These are phyloP conservation scores for Litchi chinensis DNA, from an alignment of 345 rosid genomes.

Conservation along the genomic window DNA sequence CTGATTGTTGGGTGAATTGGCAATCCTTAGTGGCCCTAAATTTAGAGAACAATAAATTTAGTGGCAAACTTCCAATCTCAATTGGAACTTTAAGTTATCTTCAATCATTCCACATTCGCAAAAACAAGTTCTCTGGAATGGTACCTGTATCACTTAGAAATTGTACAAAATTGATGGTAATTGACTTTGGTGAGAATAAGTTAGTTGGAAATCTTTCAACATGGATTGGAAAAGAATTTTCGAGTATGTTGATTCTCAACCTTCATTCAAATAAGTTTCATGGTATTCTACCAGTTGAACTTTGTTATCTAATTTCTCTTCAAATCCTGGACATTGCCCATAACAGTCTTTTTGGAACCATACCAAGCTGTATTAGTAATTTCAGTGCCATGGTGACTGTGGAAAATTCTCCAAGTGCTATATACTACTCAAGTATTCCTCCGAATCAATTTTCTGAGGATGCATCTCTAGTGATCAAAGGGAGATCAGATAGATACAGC, in stretches of 20 bases:
- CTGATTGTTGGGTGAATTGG: too few relatives aligned
- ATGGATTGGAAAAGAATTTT: conserved; percentile 4
- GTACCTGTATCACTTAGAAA: not conserved
- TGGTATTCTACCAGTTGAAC: not conserved
- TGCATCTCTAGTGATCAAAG: not conserved
- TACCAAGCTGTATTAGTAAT: not conserved
- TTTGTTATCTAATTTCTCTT: not conserved
- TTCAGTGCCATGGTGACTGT: not conserved
- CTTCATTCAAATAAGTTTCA: conserved; percentile 21
- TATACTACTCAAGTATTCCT: too few relatives aligned
- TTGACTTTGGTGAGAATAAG: not conserved
- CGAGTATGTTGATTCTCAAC: not conserved
- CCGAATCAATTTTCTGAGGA: too few relatives aligned
- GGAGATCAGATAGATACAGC: not conserved
- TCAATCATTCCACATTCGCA: too few relatives aligned
- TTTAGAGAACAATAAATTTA: too few relatives aligned
- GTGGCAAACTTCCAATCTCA: too few relatives aligned
- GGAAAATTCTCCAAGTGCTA: not conserved
- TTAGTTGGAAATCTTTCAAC: conserved; percentile 3
- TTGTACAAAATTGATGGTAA: not conserved
- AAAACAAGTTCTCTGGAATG: not conserved
- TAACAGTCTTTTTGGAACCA: not conserved
- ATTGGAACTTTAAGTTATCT: too few relatives aligned
- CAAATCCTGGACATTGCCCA: not conserved
- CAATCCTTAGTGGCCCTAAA: too few relatives aligned